Conservation (phyloP, 148 eudicot genomes). For the Nepenthes gracilis region DNA sequence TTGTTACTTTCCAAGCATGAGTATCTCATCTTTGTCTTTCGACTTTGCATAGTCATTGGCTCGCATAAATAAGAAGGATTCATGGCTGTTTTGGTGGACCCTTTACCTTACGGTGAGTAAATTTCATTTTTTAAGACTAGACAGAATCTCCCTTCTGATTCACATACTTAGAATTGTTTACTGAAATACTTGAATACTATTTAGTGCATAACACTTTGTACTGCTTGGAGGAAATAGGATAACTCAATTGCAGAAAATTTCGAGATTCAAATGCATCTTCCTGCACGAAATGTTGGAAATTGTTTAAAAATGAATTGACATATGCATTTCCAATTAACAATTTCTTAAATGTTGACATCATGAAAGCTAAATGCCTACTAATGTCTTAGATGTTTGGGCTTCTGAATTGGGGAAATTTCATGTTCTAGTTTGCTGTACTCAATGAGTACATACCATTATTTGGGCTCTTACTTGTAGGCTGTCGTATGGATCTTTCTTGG, state of each 20-base stretch:
- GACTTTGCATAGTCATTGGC: constrained; percentile 63
- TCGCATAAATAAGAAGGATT: constrained; percentile 95
- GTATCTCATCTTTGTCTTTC: constrained; percentile 3
- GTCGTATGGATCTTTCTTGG: constrained; percentile 74
- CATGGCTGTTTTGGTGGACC: constrained; percentile 99
- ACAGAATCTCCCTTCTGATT: not conserved
- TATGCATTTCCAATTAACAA: too few relatives aligned
- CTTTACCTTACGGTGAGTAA: constrained; percentile 76
- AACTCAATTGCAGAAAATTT: too few relatives aligned
- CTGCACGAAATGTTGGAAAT: too few relatives aligned
- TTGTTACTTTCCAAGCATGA: not conserved
- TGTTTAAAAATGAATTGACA: too few relatives aligned
- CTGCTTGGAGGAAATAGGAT: too few relatives aligned
- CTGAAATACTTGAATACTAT: not conserved
- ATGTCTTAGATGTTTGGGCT: not conserved
- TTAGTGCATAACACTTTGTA: too few relatives aligned
- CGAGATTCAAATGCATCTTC: not conserved
- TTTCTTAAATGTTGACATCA: too few relatives aligned
- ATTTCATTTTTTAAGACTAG: not conserved
- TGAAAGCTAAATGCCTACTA: too few relatives aligned
- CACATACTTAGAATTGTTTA: not conserved
- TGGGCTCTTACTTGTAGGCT: constrained; percentile 42
- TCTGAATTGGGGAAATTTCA: not conserved
- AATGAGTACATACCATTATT: not conserved
- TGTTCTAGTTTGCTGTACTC: not conserved